Evolutionary conservation across 164 flowering plant genomes (phyloP), one percentile per base, ranked within the genome.

Genomic region (Chimonanthus salicifolius): DNA sequence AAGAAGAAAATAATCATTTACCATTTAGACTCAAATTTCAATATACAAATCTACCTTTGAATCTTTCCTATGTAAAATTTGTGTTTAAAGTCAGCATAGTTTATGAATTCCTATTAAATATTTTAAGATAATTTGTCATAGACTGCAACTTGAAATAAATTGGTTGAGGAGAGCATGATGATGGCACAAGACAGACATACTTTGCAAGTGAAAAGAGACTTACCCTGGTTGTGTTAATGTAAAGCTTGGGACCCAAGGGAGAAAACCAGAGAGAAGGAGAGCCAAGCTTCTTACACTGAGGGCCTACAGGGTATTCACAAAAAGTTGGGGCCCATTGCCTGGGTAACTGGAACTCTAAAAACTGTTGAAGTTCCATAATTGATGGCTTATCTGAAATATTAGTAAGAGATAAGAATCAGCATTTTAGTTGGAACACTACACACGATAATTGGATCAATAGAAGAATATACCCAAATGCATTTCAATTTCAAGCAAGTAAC

Each of bases 281-380:
- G 3, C 79, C 71, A 62, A 80, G 84, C 75, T 84, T 89, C 81
- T 80, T 89, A 77, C 80, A 85, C 45, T 78, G 84, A 74, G 77
- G 91, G 68, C 86, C 85, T 68, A 92, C 91, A 60, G 96, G 94
- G 48, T 90, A 88, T 78, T 94, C 97, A 43, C 86, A 83, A 76
- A 84, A 94, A 54, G 83, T 83, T 0, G 99, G 99, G 79, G 97
- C 95, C 99, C 99, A 94, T 71, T 92, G 97, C 74, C 97, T 85
- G 54, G 97, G 97, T 69, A 94, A 77, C 71, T 94, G 97, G 74
- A 89, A 92, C 74, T 94, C 97, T 43, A 92, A 83, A 82, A 94
- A 94, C 67, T 89, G 92, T 54, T 79, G 84, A 18, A 94, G 90
- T 71, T 94, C 97, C 76, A 91, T 97, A 72, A 87, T 79, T 13